phyloP scores from a whole-genome alignment of 345 rosid genomes.

The Geranium rotundifolium region DNA sequence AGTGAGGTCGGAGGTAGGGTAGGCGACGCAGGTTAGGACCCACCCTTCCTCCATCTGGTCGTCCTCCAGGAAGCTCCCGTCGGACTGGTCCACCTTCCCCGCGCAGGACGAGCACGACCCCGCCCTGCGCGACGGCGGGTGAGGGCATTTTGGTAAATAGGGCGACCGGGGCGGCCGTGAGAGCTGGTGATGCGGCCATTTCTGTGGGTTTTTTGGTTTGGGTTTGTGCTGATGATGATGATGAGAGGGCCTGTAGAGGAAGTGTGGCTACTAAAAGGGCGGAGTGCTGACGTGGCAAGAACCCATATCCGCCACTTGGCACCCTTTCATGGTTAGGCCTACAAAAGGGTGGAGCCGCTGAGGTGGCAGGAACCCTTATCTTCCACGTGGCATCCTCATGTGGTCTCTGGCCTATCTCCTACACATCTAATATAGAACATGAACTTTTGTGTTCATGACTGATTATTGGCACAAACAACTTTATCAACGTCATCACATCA shows the following conservation, averaged over 20 bases:
- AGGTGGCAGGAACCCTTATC: no score
- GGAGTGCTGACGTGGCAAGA: no score
- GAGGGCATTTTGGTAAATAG: neutral
- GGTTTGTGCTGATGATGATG: slow-evolving; percentile 5
- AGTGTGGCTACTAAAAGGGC: slow-evolving; percentile 8
- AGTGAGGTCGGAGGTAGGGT: slow-evolving; percentile 36
- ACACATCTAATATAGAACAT: no score
- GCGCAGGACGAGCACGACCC: slow-evolving; percentile 92
- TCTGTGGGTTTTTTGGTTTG: slow-evolving; percentile 15
- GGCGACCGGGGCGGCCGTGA: neutral
- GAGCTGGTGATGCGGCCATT: slow-evolving; percentile 5
- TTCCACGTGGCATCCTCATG: slow-evolving; percentile 32
- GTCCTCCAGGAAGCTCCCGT: slow-evolving; percentile 78
- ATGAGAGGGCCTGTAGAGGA: slow-evolving; percentile 15
- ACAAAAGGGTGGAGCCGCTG: no score
- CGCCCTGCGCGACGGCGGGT: slow-evolving; percentile 27
- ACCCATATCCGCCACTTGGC: slow-evolving; percentile 27
- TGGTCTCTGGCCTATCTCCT: slow-evolving; percentile 38
- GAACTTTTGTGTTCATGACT: no score
- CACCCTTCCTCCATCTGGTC: slow-evolving; percentile 34
- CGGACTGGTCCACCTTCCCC: slow-evolving; percentile 76
- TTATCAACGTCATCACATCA: no score
- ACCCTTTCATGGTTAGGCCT: no score
- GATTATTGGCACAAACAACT: no score
- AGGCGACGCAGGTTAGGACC: slow-evolving; percentile 81